Conservation (phyloP, 129 eudicot genomes). For the Escallonia rubra region DNA sequence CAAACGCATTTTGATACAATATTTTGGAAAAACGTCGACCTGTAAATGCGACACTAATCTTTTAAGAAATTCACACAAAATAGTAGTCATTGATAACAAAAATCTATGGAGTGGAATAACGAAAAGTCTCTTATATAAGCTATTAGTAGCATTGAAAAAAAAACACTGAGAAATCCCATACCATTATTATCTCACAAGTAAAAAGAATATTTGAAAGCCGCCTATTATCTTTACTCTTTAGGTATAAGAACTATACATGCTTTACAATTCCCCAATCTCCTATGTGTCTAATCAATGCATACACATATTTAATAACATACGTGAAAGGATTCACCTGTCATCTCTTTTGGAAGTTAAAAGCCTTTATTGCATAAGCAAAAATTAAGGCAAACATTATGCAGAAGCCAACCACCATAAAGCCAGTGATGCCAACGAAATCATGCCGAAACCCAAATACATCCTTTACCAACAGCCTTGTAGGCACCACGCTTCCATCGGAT, state of each 20-base stretch:
- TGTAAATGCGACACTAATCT: no score
- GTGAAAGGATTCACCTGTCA: conserved; percentile 13
- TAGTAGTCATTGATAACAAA: no score
- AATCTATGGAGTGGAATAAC: no score
- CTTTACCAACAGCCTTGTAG: conserved; percentile 45
- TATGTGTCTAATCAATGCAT: neutral
- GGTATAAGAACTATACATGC: conserved; percentile 15
- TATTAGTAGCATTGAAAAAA: no score
- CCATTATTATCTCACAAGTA: conserved; percentile 1
- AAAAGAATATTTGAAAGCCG: neutral
- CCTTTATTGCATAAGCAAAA: conserved; percentile 84
- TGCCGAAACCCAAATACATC: conserved; percentile 79
- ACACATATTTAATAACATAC: neutral
- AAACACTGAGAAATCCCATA: no score
- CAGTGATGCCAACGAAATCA: conserved; percentile 73
- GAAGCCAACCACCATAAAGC: conserved; percentile 67
- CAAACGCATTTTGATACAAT: no score
- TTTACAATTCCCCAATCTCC: neutral
- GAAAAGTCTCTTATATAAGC: no score
- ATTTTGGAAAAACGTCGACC: no score
- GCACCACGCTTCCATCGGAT: conserved; percentile 55
- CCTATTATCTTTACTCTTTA: conserved; percentile 7
- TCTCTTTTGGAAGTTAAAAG: conserved; percentile 90
- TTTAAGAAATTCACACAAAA: no score
- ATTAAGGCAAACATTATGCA: conserved; percentile 68